phyloP scores from a whole-genome alignment of 108 stramenopile genomes.

The Conticribra weissflogii region DNA sequence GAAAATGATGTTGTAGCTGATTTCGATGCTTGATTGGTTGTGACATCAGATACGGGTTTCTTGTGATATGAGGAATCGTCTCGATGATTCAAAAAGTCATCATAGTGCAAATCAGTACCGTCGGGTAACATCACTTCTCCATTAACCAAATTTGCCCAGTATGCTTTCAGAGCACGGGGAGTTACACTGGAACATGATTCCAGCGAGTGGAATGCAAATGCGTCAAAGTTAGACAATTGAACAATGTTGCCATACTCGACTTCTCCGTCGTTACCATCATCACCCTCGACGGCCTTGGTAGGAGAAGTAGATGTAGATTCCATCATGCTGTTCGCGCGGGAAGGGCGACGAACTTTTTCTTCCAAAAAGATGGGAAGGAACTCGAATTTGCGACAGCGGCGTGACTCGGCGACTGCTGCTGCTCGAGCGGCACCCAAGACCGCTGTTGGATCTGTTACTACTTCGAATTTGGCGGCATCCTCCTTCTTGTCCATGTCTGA shows the following conservation, averaged over 20 bases:
- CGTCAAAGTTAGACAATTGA: constrained; percentile 32
- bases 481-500: too few species aligned
- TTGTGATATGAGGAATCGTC: too few species aligned
- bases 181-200: constrained; percentile 17
- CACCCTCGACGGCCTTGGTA: constrained; percentile 5
- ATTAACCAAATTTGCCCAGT: constrained; percentile 11
- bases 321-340: constrained; percentile 1
- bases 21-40: background rate
- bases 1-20: constrained; percentile 4
- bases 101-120: background rate
- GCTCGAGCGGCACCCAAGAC: constrained; percentile 36
- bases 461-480: too few species aligned
- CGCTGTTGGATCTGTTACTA: background rate
- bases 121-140: constrained; percentile 24
- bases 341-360: constrained; percentile 28
- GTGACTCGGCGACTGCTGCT: constrained; percentile 27
- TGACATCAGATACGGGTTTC: background rate
- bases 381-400: constrained; percentile 42
- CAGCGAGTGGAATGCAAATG: constrained; percentile 19
- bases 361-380: constrained; percentile 32
- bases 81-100: background rate
- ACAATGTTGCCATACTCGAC: constrained; percentile 24
- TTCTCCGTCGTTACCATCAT: constrained; percentile 15
- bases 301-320: constrained; percentile 17
- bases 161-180: constrained; percentile 20